Conservation (phyloP, 257 asterid genomes). For the Striga asiatica region DNA sequence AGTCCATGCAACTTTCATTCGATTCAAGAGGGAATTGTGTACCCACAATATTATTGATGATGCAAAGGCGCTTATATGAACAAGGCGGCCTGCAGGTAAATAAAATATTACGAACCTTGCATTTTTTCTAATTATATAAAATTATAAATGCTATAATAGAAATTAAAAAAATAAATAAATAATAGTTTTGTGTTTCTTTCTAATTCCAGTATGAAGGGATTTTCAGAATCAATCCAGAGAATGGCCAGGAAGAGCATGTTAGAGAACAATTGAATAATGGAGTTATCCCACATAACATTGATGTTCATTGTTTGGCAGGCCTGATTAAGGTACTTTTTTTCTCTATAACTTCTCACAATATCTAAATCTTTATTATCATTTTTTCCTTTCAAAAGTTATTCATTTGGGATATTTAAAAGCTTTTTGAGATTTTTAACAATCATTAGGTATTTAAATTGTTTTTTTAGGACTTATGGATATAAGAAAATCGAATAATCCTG, state of each 20-base stretch:
- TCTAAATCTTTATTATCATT: background rate
- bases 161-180: too few species aligned
- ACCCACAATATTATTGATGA: conserved; percentile 78
- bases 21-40: conserved; percentile 80
- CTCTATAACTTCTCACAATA: background rate
- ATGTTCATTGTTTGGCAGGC: conserved; percentile 81
- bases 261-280: conserved; percentile 60
- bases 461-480: too few species aligned
- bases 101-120: background rate
- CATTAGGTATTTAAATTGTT: too few species aligned
- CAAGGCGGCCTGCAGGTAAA: conserved; percentile 80
- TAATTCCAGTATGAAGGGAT: conserved; percentile 58
- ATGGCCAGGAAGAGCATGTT: conserved; percentile 57
- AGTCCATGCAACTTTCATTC: conserved; percentile 89
- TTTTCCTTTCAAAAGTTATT: background rate
- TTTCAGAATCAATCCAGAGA: conserved; percentile 70
- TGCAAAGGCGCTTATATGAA: conserved; percentile 68
- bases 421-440: too few species aligned
- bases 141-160: too few species aligned
- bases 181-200: background rate
- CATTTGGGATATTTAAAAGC: too few species aligned
- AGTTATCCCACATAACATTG: conserved; percentile 43
- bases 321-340: conserved; percentile 45
- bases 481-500: too few species aligned
- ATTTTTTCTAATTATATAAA: too few species aligned